These are phyloP conservation scores for Chlorella sp. DNA, from an alignment of 139 green algal genomes.

Conservation along the genomic window DNA sequence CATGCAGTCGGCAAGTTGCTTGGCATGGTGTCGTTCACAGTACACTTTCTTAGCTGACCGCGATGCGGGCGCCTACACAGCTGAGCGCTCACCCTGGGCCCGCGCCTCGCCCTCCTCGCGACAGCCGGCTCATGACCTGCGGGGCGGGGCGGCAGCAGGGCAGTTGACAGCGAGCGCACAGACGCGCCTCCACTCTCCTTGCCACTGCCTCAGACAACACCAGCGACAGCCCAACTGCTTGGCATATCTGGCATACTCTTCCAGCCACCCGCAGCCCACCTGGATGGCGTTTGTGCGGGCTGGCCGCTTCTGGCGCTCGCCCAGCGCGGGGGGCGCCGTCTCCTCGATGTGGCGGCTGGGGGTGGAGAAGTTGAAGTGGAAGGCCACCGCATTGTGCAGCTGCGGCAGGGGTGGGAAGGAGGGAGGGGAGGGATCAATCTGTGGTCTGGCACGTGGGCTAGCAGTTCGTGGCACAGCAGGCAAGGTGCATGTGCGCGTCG, in stretches of 20 bases:
- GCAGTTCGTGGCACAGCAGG: too few species aligned
- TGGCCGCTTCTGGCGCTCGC: constrained; percentile 17
- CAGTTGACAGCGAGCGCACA: too few species aligned
- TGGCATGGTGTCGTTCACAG: background rate
- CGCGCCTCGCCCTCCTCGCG: background rate
- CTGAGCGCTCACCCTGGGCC: constrained; percentile 8
- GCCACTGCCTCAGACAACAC: too few species aligned
- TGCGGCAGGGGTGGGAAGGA: background rate
- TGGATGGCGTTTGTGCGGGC: constrained; percentile 14
- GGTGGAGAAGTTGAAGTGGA: constrained; percentile 55
- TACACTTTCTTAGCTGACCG: background rate
- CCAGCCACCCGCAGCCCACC: background rate
- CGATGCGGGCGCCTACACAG: background rate
- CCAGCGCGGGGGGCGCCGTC: constrained; percentile 11
- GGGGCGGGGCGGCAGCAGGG: too few species aligned
- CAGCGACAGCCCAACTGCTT: too few species aligned
- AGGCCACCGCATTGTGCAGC: constrained; percentile 38
- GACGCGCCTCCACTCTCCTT: too few species aligned
- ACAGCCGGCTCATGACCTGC: constrained; percentile 30
- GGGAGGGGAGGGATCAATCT: background rate
- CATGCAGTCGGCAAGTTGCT: too few species aligned
- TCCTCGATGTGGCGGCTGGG: constrained; percentile 24
- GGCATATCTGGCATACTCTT: too few species aligned
- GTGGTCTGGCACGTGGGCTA: background rate
- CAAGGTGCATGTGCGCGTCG: background rate